A percentile compares a stretch with the other conserved stretches of the same genome.
Conservation (phyloP, 805 yeast genomes). For the Diddensiella santjacobensis region DNA sequence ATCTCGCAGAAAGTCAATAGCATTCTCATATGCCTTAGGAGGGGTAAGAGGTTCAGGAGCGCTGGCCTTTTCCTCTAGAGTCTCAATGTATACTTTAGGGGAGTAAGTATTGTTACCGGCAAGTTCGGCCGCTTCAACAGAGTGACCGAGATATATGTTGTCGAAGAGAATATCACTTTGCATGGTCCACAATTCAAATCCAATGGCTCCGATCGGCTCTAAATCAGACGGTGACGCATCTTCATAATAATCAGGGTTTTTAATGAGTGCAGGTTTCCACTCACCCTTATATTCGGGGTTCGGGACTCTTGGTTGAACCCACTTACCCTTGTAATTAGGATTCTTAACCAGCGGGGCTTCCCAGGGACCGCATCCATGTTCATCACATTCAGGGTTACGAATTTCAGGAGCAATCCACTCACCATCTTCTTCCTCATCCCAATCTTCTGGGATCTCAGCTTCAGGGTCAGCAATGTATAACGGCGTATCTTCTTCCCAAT, state of each 20-base stretch:
- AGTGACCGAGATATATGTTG: constrained; percentile 81
- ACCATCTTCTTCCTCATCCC: constrained; percentile 92
- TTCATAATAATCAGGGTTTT: constrained; percentile 67
- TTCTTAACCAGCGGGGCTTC: constrained; percentile 60
- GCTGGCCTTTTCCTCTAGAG: constrained; percentile 24
- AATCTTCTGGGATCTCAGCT: constrained; percentile 63
- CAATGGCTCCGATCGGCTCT: constrained; percentile 72
- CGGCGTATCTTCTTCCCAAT: constrained; percentile 70
- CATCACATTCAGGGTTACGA: constrained; percentile 67
- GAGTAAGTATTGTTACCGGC: constrained; percentile 74
- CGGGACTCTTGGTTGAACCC: constrained; percentile 62
- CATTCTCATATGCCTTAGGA: constrained; percentile 18
- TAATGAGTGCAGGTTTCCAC: constrained; percentile 64
- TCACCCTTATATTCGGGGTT: constrained; percentile 79
- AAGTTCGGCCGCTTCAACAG: constrained; percentile 75
- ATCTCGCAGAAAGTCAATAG: constrained; percentile 29
- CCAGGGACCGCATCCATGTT: constrained; percentile 77
- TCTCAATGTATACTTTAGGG: constrained; percentile 36
- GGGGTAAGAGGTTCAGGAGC: constrained; percentile 24
- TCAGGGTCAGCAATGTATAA: constrained; percentile 63
- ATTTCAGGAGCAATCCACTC: constrained; percentile 72
- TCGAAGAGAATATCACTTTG: constrained; percentile 70
- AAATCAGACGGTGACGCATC: constrained; percentile 56
- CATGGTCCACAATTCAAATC: constrained; percentile 90
- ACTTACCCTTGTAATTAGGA: constrained; percentile 71